These are phyloP conservation scores for Dorcoceras hygrometricum DNA, from an alignment of 257 asterid genomes.

Conservation along the genomic window DNA sequence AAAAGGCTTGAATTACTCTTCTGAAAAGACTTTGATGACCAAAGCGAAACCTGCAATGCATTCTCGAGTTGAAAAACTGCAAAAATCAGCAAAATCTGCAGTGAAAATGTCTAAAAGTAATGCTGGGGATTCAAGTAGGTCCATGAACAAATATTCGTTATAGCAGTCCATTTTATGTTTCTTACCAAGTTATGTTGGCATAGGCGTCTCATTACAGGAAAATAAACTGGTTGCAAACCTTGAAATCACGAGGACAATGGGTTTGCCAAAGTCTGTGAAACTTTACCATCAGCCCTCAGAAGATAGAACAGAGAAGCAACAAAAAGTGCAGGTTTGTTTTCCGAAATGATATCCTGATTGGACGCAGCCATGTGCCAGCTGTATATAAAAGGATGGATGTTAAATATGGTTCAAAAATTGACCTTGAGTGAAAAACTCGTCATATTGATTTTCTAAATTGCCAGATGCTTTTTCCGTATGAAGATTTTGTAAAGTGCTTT, in stretches of 20 bases:
- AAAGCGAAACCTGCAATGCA: constrained; percentile 36
- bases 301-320: constrained; percentile 34
- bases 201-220: constrained; percentile 54
- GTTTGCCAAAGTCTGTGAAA: constrained; percentile 48
- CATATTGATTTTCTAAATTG: constrained; percentile 23
- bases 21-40: constrained; percentile 36
- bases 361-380: not conserved
- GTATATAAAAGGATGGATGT: not conserved
- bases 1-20: constrained; percentile 29
- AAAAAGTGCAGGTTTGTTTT: constrained; percentile 59
- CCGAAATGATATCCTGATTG: constrained; percentile 12
- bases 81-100: constrained; percentile 41
- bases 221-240: constrained; percentile 36
- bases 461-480: constrained; percentile 89
- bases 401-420: not conserved
- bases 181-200: constrained; percentile 29
- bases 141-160: constrained; percentile 11
- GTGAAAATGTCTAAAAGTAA: constrained; percentile 35
- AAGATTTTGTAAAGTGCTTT: constrained; percentile 74
- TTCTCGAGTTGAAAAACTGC: constrained; percentile 39
- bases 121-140: constrained; percentile 51
- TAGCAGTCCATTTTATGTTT: constrained; percentile 14
- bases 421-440: constrained; percentile 10
- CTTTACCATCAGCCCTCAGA: constrained; percentile 41
- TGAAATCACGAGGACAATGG: constrained; percentile 49